Evolutionary conservation across 345 rosid genomes (phyloP).

Genomic region (Adansonia digitata): DNA sequence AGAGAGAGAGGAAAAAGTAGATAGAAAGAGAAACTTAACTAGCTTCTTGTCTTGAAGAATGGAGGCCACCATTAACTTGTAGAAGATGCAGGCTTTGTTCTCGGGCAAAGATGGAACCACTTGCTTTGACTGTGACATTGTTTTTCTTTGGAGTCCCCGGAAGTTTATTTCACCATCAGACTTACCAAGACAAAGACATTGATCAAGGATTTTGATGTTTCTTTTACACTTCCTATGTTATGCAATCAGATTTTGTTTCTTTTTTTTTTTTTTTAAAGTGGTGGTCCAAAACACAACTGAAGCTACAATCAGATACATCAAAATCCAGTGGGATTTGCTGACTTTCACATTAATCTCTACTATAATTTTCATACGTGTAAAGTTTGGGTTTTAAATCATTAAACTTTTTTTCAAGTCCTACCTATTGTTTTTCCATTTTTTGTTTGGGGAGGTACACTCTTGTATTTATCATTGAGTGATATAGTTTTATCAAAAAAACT

Average conservation of each 20-base stretch:
- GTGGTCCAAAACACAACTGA: not conserved
- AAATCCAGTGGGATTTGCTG: not conserved
- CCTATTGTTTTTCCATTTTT: too few species aligned
- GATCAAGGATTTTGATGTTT: not conserved
- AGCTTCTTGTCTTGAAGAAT: slow-evolving; percentile 37
- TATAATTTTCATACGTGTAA: not conserved
- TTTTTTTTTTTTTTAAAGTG: too few species aligned
- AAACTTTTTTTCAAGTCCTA: too few species aligned
- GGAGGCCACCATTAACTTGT: slow-evolving; percentile 33
- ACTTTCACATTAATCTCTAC: not conserved
- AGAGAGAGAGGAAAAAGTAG: too few species aligned
- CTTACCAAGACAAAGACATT: not conserved
- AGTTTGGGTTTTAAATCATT: not conserved
- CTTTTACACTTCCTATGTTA: not conserved
- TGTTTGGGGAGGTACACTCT: too few species aligned
- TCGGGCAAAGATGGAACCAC: slow-evolving; percentile 20
- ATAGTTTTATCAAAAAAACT: too few species aligned
- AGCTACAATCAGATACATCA: not conserved
- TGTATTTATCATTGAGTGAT: too few species aligned
- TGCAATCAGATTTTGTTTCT: not conserved
- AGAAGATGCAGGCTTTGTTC: slow-evolving; percentile 29
- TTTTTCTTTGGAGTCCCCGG: not conserved
- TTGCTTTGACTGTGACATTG: slow-evolving; percentile 16
- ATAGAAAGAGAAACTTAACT: too few species aligned
- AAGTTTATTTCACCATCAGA: not conserved